Percentiles rank a stretch among this genome's conserved stretches.
phyloP scores from a whole-genome alignment of 1,284 basidiomycete genomes.

The Leccinum pachyderme region DNA sequence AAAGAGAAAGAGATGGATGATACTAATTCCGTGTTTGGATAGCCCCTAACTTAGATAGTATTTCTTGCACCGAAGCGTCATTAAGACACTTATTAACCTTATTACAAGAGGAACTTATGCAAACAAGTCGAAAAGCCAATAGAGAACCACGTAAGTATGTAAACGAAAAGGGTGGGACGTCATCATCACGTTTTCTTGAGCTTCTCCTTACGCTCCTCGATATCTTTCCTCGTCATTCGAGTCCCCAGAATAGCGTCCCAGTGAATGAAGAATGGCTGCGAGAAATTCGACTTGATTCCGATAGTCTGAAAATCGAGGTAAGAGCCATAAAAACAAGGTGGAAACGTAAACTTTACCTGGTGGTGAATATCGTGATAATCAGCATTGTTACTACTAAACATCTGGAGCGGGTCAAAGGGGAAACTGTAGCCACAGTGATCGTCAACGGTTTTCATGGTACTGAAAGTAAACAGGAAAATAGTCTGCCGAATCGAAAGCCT shows the following conservation, averaged over 20 bases:
- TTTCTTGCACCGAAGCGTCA: slow-evolving; percentile 2
- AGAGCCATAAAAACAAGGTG: neutral
- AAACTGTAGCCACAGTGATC: slow-evolving; percentile 95
- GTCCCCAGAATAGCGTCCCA: slow-evolving; percentile 84
- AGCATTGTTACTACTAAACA: slow-evolving; percentile 89
- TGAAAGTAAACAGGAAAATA: slow-evolving; percentile 81
- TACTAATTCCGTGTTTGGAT: slow-evolving; percentile 5
- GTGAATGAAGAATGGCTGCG: slow-evolving; percentile 91
- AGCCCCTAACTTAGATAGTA: slow-evolving; percentile 4
- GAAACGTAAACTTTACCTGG: slow-evolving; percentile 47
- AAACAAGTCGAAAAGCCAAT: neutral
- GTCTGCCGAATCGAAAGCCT: slow-evolving; percentile 82
- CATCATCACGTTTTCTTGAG: slow-evolving; percentile 25
- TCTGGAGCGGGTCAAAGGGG: slow-evolving; percentile 87
- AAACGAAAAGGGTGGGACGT: neutral
- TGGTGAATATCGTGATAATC: slow-evolving; percentile 99
- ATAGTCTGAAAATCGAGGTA: slow-evolving; percentile 51
- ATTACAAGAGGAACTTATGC: slow-evolving; percentile 25
- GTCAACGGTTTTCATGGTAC: slow-evolving; percentile 93
- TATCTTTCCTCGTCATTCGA: slow-evolving; percentile 72
- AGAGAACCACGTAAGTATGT: neutral
- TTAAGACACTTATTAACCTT: slow-evolving; percentile 14
- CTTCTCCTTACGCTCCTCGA: slow-evolving; percentile 45
- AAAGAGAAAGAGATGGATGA: neutral
- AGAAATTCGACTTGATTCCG: slow-evolving; percentile 95